Evolutionary conservation across 2,329 filamentous ascomycete species (phyloP).

Genomic region (Fusarium newnesense): DNA sequence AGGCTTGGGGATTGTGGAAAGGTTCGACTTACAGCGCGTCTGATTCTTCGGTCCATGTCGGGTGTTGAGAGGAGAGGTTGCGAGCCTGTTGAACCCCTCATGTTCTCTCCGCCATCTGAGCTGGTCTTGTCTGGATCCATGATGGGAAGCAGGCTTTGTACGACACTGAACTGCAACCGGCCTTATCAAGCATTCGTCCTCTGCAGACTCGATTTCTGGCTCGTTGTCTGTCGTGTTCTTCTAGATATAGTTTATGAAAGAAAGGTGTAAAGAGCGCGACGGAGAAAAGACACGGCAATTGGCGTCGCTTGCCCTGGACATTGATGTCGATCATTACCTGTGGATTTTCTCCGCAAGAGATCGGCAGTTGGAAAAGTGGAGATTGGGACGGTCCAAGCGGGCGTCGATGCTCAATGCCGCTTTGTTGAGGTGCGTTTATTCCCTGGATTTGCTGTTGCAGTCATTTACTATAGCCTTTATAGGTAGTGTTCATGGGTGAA

Average conservation of each 20-base stretch:
- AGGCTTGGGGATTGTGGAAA: no score
- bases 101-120: not conserved
- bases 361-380: not conserved
- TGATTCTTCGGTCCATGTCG: not conserved
- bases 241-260: no score
- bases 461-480: not conserved
- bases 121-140: not conserved
- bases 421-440: not conserved
- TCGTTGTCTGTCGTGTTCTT: no score
- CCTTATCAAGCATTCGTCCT: accelerated
- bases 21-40: not conserved
- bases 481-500: not conserved
- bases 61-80: not conserved
- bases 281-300: not conserved
- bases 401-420: not conserved
- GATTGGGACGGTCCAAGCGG: not conserved
- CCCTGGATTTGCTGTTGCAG: not conserved
- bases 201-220: no score
- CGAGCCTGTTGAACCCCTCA: not conserved
- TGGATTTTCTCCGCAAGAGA: not conserved
- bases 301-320: not conserved
- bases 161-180: not conserved
- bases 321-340: not conserved
- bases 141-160: not conserved
- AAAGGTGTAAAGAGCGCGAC: no score